Evolutionary conservation across 176 grass and related monocot genomes (phyloP), one percentile per base, ranked within the genome.

Genomic region (Lolium perenne): DNA sequence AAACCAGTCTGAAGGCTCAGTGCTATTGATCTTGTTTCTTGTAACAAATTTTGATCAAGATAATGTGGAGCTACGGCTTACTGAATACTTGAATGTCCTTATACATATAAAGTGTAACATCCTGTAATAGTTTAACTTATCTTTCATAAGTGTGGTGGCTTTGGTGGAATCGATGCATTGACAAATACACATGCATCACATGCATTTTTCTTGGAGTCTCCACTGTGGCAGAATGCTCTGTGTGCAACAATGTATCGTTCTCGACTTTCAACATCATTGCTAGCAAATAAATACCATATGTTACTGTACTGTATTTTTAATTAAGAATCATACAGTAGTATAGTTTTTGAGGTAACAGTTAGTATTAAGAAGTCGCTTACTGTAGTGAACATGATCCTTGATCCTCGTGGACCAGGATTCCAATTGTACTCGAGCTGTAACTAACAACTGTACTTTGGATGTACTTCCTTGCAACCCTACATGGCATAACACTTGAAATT

Each of bases 281-380:
- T 80, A 51, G 16, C 32, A 56, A 73, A 74, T 18, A 73, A 84
- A 56, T 73, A 49, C 83, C 16, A 14, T 49, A 48, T 87, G 68
- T 35, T 64, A 80, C 63, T 78, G 9, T 26, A 78, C n/a, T 55
- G 1, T 11, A 53, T 38, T 29, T 29, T 29, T 29, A 29, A 29
- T 29, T 29, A 29, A 85, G 23, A 75, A 48, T 79, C 8, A 26
- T 61, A 29, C 29, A 29, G 29, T 29, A 64, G 26, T 80, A 73
- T 41, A 76, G 47, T 87, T 74, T 87, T 43, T 66, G 16, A 43
- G n/a, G 57, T 82, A 76, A 38, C 60, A 32, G 18, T 76, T 55
- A 35, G 48, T 55, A 80, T 59, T 71, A 75, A 54, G 40, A 65
- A 8, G 70, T 46, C 38, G 18, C 38, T 81, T 65, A 22, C 85